Base-by-base conservation (phyloP, 495 filamentous ascomycete species). In the Penicillium soppii region DNA sequence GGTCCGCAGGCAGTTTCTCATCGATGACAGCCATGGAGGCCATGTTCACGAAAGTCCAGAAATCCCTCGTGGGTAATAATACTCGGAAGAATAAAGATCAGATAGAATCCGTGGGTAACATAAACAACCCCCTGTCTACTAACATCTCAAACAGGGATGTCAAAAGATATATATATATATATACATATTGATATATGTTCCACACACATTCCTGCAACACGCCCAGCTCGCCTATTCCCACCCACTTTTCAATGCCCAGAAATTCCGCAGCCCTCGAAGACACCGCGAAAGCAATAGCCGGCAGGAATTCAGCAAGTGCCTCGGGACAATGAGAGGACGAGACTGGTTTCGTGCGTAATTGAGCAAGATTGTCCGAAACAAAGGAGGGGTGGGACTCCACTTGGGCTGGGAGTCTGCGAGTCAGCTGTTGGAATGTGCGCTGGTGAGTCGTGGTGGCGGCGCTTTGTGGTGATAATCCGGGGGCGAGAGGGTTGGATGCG, bases 1-100 rank as follows among this genome's bases (percentile, higher is more conserved):
- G 58, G 4, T 65, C 59, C 15, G 39, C 56, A 17, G 40, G 42
- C n/a, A 40, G 42, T 51, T 72, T 70, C 47, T 69, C 66, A 35
- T 56, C 56, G 29, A 26, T 43, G 19, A 39, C 10, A 20, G 42
- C 20, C 43, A 41, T 41, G 0, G 17, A 32, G 15, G 16, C 47
- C 37, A 49, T 41, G 25, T 23, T 35, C 15, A 13, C 5, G 22
- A 13, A 7, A 3, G 5, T 5, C 29, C 13, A 32, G 10, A 27
- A n/a, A n/a, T n/a, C n/a, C n/a, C n/a, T n/a, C n/a, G n/a, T n/a
- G n/a, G n/a, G n/a, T n/a, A n/a, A n/a, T n/a, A n/a, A 7, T 12
- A 13, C 1, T 30, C 6, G 1, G 16, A 25, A 22, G 37, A 15
- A 8, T n/a, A 21, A 5, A 17, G 6, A 16, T 20, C 30, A 20